phyloP scores from a whole-genome alignment of 2,329 filamentous ascomycete genomes.

The Hypoxylon sp. region DNA sequence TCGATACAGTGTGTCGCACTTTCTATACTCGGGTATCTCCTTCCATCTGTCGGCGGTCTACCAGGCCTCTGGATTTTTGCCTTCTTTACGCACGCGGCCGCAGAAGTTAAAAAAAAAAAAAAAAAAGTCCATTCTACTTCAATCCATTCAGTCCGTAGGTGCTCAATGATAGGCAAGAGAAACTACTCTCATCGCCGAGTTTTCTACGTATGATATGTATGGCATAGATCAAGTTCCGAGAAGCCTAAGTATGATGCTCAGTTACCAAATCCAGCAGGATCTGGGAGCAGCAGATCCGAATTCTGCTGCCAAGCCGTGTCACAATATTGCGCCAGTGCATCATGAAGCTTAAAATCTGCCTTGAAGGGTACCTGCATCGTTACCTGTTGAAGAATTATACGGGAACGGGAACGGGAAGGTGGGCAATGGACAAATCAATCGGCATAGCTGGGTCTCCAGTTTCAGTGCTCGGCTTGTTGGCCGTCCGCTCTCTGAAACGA shows the following conservation, averaged over 20 bases:
- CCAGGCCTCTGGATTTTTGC: conserved; percentile 27
- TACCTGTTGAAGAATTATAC: conserved; percentile 21
- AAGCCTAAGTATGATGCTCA: conserved; percentile 6
- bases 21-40: too few relatives aligned
- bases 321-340: conserved; percentile 33
- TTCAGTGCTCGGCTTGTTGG: conserved; percentile 50
- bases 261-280: conserved; percentile 28
- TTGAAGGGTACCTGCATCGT: conserved; percentile 14
- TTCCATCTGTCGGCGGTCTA: conserved; percentile 25
- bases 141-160: too few relatives aligned
- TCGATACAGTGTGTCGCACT: too few relatives aligned
- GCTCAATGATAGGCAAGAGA: too few relatives aligned
- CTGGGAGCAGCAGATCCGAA: conserved; percentile 30
- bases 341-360: conserved; percentile 30
- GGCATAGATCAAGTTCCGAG: conserved; percentile 19
- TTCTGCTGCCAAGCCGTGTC: conserved; percentile 38
- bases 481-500: conserved; percentile 52
- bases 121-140: too few relatives aligned
- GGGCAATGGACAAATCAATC: conserved; percentile 37
- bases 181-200: neutral
- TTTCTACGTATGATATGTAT: neutral
- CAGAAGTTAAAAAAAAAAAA: too few relatives aligned
- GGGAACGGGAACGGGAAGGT: neutral
- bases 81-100: neutral
- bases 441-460: conserved; percentile 46